Conservation (phyloP, 768 basidiomycete genomes). For the Termitomyces sp. region DNA sequence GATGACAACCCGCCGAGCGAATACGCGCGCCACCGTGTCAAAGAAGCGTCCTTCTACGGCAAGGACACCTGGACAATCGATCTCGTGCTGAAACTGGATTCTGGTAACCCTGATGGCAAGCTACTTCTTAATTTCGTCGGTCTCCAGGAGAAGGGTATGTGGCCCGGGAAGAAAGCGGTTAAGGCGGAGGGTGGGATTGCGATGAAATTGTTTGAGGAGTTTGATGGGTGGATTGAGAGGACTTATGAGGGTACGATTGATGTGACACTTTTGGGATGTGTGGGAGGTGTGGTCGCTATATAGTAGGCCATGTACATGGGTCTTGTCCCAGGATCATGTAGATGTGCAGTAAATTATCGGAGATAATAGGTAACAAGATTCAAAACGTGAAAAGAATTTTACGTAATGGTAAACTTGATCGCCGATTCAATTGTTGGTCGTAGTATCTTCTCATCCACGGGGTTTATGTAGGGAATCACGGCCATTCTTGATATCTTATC, state of each 20-base stretch:
- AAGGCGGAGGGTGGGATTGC: conserved; percentile 51
- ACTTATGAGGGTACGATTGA: conserved; percentile 66
- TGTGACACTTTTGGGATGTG: conserved; percentile 63
- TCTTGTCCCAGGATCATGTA: background rate
- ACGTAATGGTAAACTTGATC: too few species aligned
- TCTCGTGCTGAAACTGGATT: conserved; percentile 59
- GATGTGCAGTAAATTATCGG: too few species aligned
- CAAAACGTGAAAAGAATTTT: too few species aligned
- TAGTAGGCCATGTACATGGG: background rate
- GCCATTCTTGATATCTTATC: conserved; percentile 65
- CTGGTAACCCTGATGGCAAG: conserved; percentile 19
- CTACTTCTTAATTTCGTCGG: conserved; percentile 75
- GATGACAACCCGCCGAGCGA: conserved; percentile 77
- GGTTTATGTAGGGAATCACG: conserved; percentile 60
- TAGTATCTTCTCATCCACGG: background rate
- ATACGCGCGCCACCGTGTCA: conserved; percentile 80
- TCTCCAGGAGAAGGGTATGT: conserved; percentile 80
- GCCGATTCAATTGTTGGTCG: background rate
- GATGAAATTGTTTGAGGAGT: conserved; percentile 68
- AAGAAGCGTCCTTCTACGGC: conserved; percentile 86
- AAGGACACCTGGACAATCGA: conserved; percentile 70
- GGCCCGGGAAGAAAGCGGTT: conserved; percentile 64
- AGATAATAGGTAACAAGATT: too few species aligned
- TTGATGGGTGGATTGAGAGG: conserved; percentile 74
- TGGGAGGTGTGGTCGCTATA: conserved; percentile 55